These are phyloP conservation scores for Phytophthora syringae DNA, from an alignment of 352 stramenopile genomes.

Conservation along the genomic window DNA sequence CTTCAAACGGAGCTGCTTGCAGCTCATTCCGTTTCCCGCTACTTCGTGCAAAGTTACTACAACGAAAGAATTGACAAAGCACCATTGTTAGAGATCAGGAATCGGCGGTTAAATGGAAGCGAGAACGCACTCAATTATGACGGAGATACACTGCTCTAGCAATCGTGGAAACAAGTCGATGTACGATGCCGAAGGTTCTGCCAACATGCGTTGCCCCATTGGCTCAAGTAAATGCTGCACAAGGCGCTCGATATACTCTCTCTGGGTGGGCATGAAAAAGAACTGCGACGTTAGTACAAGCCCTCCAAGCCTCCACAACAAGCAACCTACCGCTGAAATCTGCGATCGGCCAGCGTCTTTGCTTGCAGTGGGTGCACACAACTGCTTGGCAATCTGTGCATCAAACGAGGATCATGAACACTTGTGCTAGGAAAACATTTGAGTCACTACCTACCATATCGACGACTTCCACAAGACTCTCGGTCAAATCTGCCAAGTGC, in stretches of 20 bases:
- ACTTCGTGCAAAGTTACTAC: conserved; percentile 34
- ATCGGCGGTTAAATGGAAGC: no score
- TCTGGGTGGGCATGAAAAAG: conserved; percentile 27
- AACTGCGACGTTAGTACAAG: conserved; percentile 1
- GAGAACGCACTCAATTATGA: conserved; percentile 56
- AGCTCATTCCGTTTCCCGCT: conserved; percentile 56
- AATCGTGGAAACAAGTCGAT: conserved; percentile 57
- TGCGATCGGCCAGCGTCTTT: conserved; percentile 26
- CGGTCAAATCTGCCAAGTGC: conserved; percentile 58
- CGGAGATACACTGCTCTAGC: conserved; percentile 61
- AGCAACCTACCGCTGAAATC: conserved; percentile 35
- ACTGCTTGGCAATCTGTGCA: conserved; percentile 38
- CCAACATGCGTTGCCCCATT: conserved; percentile 48
- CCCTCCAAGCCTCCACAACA: background rate
- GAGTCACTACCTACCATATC: conserved; percentile 33
- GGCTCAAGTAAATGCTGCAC: conserved; percentile 57
- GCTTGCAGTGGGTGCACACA: conserved; percentile 33
- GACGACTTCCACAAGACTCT: conserved; percentile 57
- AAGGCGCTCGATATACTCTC: conserved; percentile 58
- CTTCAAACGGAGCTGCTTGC: conserved; percentile 52
- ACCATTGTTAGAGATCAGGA: no score
- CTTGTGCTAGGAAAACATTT: background rate
- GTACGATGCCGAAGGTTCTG: conserved; percentile 45
- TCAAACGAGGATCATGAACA: background rate
- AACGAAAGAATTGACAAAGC: background rate